Evolutionary conservation across 257 asterid species (phyloP), one percentile per base, ranked within the genome.

Genomic region (Lycium barbarum): DNA sequence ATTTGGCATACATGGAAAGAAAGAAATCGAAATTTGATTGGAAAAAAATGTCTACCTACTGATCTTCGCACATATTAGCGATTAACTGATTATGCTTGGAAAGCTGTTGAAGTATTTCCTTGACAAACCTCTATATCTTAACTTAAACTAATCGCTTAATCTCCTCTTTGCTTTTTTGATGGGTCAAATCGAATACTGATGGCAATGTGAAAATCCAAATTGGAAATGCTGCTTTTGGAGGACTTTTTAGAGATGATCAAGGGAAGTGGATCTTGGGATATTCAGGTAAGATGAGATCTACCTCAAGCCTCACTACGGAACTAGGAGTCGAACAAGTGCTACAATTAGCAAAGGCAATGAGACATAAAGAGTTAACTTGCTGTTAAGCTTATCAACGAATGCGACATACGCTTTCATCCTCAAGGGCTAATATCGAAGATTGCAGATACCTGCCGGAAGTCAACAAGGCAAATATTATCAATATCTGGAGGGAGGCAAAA

Each of bases 271-370:
- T 67, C 35, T 35, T 67, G 49, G 45, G 49, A 67, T 67, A 67
- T 67, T 67, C 51, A 67, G 45, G 20, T 7, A 36, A 67, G 76
- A 36, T 67, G 18, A 67, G 36, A 67, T 22, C 51, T 36, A 68
- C 6, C 76, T 36, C 51, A 68, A 36, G 76, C 76, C 36, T 36
- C 76, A 43, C 51, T 68, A 68, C 3, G 13, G 12, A 36, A 14
- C 45, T 14, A 35, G 26, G 76, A 68, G 76, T 68, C 76, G 7
- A 68, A 68, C 76, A 67, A 67, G 76, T 49, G 76, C 22, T 68
- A 36, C 76, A 36, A 68, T 36, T 68, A 68, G 76, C 76, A 68
- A 7, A 68, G 51, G 13, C 76, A 68, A 18, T 68, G 51, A 36
- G 22, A 14, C 15, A 66, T 14, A 35, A 68, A 68, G 51, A 68